Evolutionary conservation across 2,329 filamentous ascomycete genomes (phyloP).

Genomic region (Endothia cerciana): DNA sequence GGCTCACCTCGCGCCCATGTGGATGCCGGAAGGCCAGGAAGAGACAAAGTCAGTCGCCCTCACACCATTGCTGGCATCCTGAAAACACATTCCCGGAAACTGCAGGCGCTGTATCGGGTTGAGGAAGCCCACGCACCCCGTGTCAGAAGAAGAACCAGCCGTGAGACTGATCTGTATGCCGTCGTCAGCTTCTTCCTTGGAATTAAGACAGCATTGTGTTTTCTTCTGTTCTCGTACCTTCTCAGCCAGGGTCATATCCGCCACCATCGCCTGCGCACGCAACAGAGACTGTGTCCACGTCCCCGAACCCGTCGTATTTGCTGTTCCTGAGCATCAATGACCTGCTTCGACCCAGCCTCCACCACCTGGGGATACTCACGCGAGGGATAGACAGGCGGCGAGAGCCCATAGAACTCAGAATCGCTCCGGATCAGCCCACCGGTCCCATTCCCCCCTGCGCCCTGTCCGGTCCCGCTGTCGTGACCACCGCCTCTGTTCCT

Average conservation of each 20-base stretch:
- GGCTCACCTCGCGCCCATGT: slow-evolving; percentile 44
- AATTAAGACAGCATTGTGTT: neutral
- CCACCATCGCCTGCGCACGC: slow-evolving; percentile 71
- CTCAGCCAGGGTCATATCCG: slow-evolving; percentile 73
- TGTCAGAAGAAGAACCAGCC: slow-evolving; percentile 65
- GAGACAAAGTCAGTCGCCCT: slow-evolving; percentile 48
- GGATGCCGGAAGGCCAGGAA: slow-evolving; percentile 46
- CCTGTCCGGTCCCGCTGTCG: slow-evolving; percentile 6
- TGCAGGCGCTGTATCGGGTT: slow-evolving; percentile 42
- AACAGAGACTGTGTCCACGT: slow-evolving; percentile 69
- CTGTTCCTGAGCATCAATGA: slow-evolving; percentile 36
- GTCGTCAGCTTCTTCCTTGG: neutral
- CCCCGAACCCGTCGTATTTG: slow-evolving; percentile 61
- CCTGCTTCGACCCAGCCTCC: neutral
- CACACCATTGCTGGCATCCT: slow-evolving; percentile 50
- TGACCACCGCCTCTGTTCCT: slow-evolving; percentile 21
- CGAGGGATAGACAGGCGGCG: slow-evolving; percentile 55
- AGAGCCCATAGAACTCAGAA: slow-evolving; percentile 53
- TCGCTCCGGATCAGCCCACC: slow-evolving; percentile 44
- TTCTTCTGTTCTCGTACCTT: slow-evolving; percentile 54
- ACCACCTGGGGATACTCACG: slow-evolving; percentile 42
- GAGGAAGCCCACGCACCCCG: slow-evolving; percentile 53
- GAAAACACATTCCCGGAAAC: slow-evolving; percentile 51
- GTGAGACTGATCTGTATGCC: slow-evolving; percentile 66
- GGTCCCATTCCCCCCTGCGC: slow-evolving; percentile 14